Conservation (phyloP, 768 basidiomycete species). For the Naganishia randhawae region DNA sequence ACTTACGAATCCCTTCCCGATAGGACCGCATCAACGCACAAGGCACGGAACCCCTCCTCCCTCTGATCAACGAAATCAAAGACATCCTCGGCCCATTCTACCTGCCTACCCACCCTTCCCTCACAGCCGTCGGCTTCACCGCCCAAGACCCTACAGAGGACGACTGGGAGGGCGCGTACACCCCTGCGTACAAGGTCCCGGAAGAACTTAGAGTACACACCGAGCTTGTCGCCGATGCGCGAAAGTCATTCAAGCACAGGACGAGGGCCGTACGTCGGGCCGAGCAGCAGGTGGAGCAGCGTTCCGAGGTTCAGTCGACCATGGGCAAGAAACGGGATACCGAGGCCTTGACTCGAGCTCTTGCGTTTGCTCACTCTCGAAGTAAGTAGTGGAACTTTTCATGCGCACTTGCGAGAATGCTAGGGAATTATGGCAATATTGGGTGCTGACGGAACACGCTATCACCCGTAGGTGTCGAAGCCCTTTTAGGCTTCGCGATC, state of each 20-base stretch:
- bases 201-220: conserved; percentile 28
- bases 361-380: conserved; percentile 81
- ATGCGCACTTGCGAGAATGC: neutral
- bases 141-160: conserved; percentile 20
- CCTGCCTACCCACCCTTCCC: conserved; percentile 1
- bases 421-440: no score
- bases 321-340: conserved; percentile 22
- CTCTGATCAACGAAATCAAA: conserved; percentile 61
- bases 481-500: conserved; percentile 73
- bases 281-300: neutral
- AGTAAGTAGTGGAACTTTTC: conserved; percentile 55
- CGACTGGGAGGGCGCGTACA: conserved; percentile 41
- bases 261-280: neutral
- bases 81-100: conserved; percentile 43
- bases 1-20: neutral
- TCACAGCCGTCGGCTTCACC: conserved; percentile 25
- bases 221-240: neutral
- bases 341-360: conserved; percentile 68
- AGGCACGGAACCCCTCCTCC: conserved; percentile 67
- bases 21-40: conserved; percentile 63
- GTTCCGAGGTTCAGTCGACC: neutral
- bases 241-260: neutral
- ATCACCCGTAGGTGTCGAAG: conserved; percentile 64
- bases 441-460: no score
- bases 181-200: conserved; percentile 37